Conservation (phyloP, 495 filamentous ascomycete species). For the Penicillium crystallinum region DNA sequence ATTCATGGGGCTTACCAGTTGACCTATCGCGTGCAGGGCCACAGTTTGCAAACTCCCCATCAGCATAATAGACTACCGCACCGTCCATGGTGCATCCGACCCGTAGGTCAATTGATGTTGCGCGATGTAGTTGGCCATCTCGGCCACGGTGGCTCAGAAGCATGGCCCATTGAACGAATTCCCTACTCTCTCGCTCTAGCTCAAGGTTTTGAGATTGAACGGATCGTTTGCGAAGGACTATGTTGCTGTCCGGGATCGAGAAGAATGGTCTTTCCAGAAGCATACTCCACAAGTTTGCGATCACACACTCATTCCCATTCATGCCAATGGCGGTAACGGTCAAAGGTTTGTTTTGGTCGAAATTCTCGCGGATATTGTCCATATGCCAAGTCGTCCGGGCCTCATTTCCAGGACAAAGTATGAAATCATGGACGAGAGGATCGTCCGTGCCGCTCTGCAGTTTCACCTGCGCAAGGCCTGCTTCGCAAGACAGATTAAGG, state of each 20-base stretch:
- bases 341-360: slow-evolving; percentile 13
- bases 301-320: neutral
- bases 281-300: slow-evolving; percentile 19
- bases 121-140: slow-evolving; percentile 16
- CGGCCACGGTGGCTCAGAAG: slow-evolving; percentile 4
- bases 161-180: slow-evolving; percentile 3
- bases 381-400: neutral
- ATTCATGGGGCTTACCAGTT: slow-evolving; percentile 3
- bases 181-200: neutral
- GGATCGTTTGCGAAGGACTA: slow-evolving; percentile 19
- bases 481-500: slow-evolving; percentile 9
- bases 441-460: neutral
- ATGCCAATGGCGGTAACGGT: slow-evolving; percentile 7
- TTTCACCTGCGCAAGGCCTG: slow-evolving; percentile 7
- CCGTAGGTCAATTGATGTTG: slow-evolving; percentile 30
- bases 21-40: slow-evolving; percentile 15
- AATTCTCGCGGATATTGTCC: neutral
- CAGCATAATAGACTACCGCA: slow-evolving; percentile 32
- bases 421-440: neutral
- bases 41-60: slow-evolving; percentile 29
- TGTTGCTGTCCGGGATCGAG: slow-evolving; percentile 10
- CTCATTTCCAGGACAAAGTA: neutral
- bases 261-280: slow-evolving; percentile 10
- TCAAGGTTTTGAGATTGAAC: neutral
- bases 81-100: slow-evolving; percentile 35